phyloP scores from a whole-genome alignment of 148 eudicot genomes.

The Camellia lanceoleosa region DNA sequence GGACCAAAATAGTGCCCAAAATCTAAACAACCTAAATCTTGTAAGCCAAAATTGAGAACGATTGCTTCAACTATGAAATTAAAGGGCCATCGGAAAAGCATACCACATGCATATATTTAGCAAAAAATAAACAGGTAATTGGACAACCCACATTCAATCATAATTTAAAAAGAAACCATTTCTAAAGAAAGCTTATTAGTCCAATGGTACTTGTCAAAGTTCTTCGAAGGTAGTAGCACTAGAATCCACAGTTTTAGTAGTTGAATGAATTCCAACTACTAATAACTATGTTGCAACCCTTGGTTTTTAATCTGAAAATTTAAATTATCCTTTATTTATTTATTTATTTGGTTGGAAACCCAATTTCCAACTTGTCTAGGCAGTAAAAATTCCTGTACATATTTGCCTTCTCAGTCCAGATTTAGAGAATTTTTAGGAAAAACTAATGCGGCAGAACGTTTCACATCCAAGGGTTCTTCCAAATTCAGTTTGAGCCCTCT shows the following conservation, averaged over 20 bases:
- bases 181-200: not conserved
- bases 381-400: not conserved
- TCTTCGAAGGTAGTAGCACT: not conserved
- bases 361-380: not conserved
- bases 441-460: not conserved
- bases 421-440: not conserved
- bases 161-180: not conserved
- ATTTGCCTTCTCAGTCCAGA: not conserved
- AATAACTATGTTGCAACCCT: not conserved
- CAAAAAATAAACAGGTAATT: not conserved
- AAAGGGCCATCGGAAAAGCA: not conserved
- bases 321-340: not conserved
- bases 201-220: not conserved
- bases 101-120: not conserved
- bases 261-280: not conserved
- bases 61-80: not conserved
- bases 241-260: not conserved
- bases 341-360: not conserved
- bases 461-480: not conserved
- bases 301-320: not conserved
- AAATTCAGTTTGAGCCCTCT: not conserved
- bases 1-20: not conserved
- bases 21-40: slow-evolving; percentile 2
- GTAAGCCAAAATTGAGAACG: not conserved
- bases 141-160: not conserved